These are phyloP conservation scores for Escovopsis sp. DNA, from an alignment of 2,329 filamentous ascomycete species.

Conservation along the genomic window DNA sequence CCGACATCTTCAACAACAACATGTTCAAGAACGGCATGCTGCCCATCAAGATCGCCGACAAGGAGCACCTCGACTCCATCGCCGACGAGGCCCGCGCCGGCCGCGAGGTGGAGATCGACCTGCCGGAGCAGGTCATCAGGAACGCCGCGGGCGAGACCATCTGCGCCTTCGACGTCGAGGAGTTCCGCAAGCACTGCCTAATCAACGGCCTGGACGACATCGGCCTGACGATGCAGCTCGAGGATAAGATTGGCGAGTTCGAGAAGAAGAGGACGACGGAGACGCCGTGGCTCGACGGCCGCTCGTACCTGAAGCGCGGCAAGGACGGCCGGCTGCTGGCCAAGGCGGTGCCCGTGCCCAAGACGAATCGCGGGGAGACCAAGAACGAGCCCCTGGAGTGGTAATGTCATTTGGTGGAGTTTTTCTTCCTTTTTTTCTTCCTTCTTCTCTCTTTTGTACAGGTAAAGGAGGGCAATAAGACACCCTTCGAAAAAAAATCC, in stretches of 20 bases:
- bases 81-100: conserved; percentile 65
- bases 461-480: not conserved
- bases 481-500: not conserved
- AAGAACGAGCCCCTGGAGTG: conserved; percentile 80
- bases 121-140: conserved; percentile 71
- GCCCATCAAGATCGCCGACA: conserved; percentile 60
- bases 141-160: conserved; percentile 59
- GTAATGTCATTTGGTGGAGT: conserved; percentile 30
- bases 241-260: conserved; percentile 74
- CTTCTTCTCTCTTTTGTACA: not conserved
- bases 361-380: conserved; percentile 75
- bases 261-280: conserved; percentile 62
- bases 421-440: conserved; percentile 9
- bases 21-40: conserved; percentile 99
- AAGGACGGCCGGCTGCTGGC: conserved; percentile 39
- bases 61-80: conserved; percentile 51
- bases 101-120: conserved; percentile 76
- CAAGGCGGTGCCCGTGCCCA: conserved; percentile 58
- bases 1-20: conserved; percentile 93
- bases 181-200: conserved; percentile 88
- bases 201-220: conserved; percentile 93
- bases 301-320: conserved; percentile 56
- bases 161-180: conserved; percentile 72
- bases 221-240: conserved; percentile 81
- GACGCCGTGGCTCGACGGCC: conserved; percentile 86